These are phyloP conservation scores for Boletales sp. DNA, from an alignment of 768 basidiomycete genomes.

Conservation along the genomic window DNA sequence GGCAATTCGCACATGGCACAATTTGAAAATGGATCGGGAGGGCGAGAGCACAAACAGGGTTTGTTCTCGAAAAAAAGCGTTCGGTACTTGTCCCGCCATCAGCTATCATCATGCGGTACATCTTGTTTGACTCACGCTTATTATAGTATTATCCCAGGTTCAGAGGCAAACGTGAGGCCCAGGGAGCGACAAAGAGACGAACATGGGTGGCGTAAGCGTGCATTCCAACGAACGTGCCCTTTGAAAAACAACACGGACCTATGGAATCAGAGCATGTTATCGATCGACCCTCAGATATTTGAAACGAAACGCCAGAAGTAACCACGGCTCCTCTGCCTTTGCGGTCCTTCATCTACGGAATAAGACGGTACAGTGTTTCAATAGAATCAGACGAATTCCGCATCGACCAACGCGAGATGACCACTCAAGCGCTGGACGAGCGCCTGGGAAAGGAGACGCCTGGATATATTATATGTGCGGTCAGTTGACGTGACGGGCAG, in stretches of 20 bases:
- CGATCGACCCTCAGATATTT: not conserved
- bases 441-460: no score
- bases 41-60: no score
- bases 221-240: constrained; percentile 6
- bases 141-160: not conserved
- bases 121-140: not conserved
- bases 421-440: no score
- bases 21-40: not conserved
- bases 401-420: no score
- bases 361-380: no score
- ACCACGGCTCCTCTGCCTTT: no score
- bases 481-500: no score
- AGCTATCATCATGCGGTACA: not conserved
- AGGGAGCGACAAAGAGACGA: not conserved
- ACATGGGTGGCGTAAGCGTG: not conserved
- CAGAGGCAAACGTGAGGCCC: not conserved
- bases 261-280: not conserved
- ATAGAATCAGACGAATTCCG: no score
- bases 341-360: no score
- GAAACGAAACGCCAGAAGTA: not conserved
- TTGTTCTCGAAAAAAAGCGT: not conserved
- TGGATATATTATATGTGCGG: no score
- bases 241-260: no score
- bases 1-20: not conserved
- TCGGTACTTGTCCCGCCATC: not conserved